Evolutionary conservation across 345 rosid genomes (phyloP), one percentile per base, ranked within the genome.

Genomic region (Passiflora organensis): DNA sequence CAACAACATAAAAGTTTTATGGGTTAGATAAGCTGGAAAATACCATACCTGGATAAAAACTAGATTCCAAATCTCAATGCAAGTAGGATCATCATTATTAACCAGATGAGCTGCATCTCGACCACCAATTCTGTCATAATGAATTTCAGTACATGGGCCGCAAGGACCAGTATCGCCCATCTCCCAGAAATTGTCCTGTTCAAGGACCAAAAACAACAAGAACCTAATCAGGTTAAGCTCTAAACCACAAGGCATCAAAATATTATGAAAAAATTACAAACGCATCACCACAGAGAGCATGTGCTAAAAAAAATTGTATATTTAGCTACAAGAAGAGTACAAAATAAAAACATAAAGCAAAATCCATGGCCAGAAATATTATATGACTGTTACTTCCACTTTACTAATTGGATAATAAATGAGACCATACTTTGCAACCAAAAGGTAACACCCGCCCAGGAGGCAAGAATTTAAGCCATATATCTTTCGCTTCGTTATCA

Each of bases 131-230:
- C 99, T 82, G 66, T 93, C 99, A 53, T 64, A 93, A 76, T 89
- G 96, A 53, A 93, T 93, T 74, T 89, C 99, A 5, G 96, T 93
- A 69, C 99, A 93, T 68, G 99, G 99, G 48, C 97, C 97, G 62
- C 97, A 89, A 13, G 97, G 99, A 74, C 97, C 97, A 19, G 95
- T 84, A 68, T 93, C 99, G 15, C 99, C 99, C 97, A 93, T 89
- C 83, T 89, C 97, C 97, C 99, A 93, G 63, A 89, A 93, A 66
- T 93, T 93, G 72, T 93, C 99, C 97, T 91, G 59, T 48, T 24
- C 13, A 22, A 43, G 59, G 21, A 41, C 25, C 39, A 55, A 55
- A 6, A 63, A 22, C 13, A 62, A 64, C 25, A 19, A 58, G 56
- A 1, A 53, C 46, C 42, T 32, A 55, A 28, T 50, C 6, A 55